Evolutionary conservation across 768 basidiomycete species (phyloP).

Genomic region (Baorangia bicolor): DNA sequence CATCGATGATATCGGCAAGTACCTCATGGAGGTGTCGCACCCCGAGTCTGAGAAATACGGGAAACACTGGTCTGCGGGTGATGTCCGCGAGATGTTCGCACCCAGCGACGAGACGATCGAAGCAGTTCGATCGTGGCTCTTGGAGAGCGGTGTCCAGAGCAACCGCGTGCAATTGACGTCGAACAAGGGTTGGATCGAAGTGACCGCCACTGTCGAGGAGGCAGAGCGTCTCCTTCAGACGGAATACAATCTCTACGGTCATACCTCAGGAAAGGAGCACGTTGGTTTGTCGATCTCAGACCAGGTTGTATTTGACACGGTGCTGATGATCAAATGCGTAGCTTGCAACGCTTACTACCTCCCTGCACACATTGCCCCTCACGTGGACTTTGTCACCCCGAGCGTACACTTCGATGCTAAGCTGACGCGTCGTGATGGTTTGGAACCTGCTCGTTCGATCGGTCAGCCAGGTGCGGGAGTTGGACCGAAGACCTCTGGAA

Average conservation of each 20-base stretch:
- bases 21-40: slow-evolving; percentile 35
- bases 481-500: slow-evolving; percentile 24
- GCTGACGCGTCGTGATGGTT: slow-evolving; percentile 15
- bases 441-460: slow-evolving; percentile 10
- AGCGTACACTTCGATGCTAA: slow-evolving; percentile 34
- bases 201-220: slow-evolving; percentile 30
- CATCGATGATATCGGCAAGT: no score
- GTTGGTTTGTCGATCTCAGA: slow-evolving; percentile 24
- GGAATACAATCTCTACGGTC: slow-evolving; percentile 34
- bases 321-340: slow-evolving; percentile 9
- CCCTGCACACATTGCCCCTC: slow-evolving; percentile 30
- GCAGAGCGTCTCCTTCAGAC: slow-evolving; percentile 35
- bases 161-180: slow-evolving; percentile 19
- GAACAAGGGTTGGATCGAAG: slow-evolving; percentile 29
- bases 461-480: slow-evolving; percentile 14
- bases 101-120: slow-evolving; percentile 26
- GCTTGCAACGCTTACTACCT: slow-evolving; percentile 36
- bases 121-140: slow-evolving; percentile 31
- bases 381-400: slow-evolving; percentile 36
- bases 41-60: slow-evolving; percentile 34
- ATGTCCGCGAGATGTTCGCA: slow-evolving; percentile 29
- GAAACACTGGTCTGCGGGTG: slow-evolving; percentile 30
- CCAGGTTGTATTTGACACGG: neutral
- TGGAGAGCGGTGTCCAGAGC: slow-evolving; percentile 24
- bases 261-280: slow-evolving; percentile 28